Evolutionary conservation across 495 filamentous ascomycete species (phyloP), one percentile per base, ranked within the genome.

Genomic region (Penicillium verhagenii): DNA sequence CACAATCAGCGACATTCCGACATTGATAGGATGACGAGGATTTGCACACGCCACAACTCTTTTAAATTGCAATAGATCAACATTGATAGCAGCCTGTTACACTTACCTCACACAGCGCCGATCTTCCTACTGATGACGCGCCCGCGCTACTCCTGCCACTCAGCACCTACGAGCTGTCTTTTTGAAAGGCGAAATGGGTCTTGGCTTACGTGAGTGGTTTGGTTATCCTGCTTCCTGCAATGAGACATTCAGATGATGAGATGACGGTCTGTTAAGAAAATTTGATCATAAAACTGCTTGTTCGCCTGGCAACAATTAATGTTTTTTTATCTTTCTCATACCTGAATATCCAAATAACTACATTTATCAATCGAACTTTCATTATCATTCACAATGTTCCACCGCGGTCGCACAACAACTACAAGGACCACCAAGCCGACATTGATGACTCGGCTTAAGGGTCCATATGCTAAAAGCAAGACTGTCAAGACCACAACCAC

Each of bases 351-450:
- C 10, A 23, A 43, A 43, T 9, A n/a, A 25, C 4, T 16, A 3
- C 7, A 26, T 45, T 13, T 24, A 31, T 21, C n/a, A 23, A 14
- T n/a, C 16, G 33, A 35, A 35, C 13, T 42, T 20, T 11, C 4
- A 18, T 29, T 14, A 37, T 43, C 46, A n/a, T 14, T 38, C 29
- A 70, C 44, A 52, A 70, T 69, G 66, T 67, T 69, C 44, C 58
- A 61, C 24, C 67, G 61, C 38, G 51, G 59, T 50, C 53, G 61
- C 42, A 66, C 60, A 19, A 53, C 61, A 25, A 63, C 53, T n/a
- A 67, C 63, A 18, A 70, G 68, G 45, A 26, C 80, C 64, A 56
- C 77, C 75, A 67, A 88, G 82, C 65, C 86, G 57, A 18, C 57
- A 1, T 46, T 72, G 19, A 66, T 72, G 63, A 68, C 64, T 11